Conservation (phyloP, 2,329 filamentous ascomycete species). For the Lachnellula suecica region DNA sequence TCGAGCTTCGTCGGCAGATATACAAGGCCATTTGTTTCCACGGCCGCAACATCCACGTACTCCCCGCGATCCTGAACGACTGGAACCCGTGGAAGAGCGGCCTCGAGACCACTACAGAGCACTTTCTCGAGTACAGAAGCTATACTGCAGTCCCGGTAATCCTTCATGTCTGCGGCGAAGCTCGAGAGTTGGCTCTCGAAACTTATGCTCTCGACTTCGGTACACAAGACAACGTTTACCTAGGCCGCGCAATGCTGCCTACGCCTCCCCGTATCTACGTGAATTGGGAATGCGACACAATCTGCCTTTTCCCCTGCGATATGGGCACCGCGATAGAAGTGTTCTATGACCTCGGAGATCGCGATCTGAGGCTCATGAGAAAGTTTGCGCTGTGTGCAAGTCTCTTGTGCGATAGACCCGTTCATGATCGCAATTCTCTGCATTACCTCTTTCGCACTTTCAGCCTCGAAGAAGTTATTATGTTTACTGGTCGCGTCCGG, state of each 20-base stretch:
- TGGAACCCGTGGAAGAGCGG: background rate
- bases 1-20: background rate
- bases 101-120: background rate
- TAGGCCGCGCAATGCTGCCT: background rate
- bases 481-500: too few relatives aligned
- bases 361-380: too few relatives aligned
- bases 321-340: too few relatives aligned
- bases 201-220: background rate
- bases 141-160: background rate
- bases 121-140: background rate
- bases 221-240: background rate
- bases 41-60: background rate
- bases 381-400: too few relatives aligned
- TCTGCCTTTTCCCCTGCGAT: background rate
- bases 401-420: too few relatives aligned
- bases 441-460: too few relatives aligned
- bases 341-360: too few relatives aligned
- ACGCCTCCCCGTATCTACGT: background rate
- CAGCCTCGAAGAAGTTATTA: too few relatives aligned
- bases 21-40: background rate
- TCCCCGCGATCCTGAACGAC: background rate
- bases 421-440: too few relatives aligned
- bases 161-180: background rate
- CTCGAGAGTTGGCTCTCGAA: background rate
- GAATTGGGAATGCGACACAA: background rate